Conservation (phyloP, 352 stramenopile species). For the Globisporangium emineosum region DNA sequence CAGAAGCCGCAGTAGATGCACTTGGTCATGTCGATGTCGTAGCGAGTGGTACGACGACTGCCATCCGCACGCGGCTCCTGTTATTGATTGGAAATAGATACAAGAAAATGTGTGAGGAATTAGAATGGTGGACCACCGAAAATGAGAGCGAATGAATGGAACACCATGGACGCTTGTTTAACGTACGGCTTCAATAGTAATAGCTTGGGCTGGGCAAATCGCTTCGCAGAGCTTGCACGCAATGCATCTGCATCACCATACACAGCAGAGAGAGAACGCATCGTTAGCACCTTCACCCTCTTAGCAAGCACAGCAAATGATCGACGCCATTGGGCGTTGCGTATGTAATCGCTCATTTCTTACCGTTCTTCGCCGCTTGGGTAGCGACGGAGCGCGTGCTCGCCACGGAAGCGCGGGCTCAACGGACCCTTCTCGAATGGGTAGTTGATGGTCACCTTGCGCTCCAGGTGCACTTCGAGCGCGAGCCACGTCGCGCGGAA, state of each 20-base stretch:
- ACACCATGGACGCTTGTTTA: neutral
- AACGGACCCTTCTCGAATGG: constrained; percentile 97
- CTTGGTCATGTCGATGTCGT: constrained; percentile 99
- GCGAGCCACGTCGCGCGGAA: constrained; percentile 77
- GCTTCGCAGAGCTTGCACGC: constrained; percentile 99
- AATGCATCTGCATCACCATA: constrained; percentile 89
- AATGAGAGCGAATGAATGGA: neutral
- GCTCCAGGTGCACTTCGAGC: constrained; percentile 80
- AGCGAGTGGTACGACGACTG: constrained; percentile 97
- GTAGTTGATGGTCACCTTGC: constrained; percentile 99
- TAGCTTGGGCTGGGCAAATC: constrained; percentile 98
- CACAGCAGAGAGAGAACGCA: constrained; percentile 17
- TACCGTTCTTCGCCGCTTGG: constrained; percentile 98
- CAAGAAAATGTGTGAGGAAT: constrained; percentile 7
- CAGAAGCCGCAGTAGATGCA: constrained; percentile 99
- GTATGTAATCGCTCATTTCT: constrained; percentile 14
- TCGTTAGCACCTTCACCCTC: neutral
- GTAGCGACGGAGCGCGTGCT: constrained; percentile 98
- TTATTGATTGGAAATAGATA: neutral
- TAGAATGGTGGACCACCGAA: constrained; percentile 10
- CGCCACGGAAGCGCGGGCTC: constrained; percentile 97
- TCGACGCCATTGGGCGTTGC: too few relatives aligned
- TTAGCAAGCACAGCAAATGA: too few relatives aligned
- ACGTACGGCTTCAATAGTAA: constrained; percentile 97
- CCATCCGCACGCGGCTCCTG: constrained; percentile 96